Evolutionary conservation across 148 eudicot genomes (phyloP).

Genomic region (Amaranthus hypochondriacus): DNA sequence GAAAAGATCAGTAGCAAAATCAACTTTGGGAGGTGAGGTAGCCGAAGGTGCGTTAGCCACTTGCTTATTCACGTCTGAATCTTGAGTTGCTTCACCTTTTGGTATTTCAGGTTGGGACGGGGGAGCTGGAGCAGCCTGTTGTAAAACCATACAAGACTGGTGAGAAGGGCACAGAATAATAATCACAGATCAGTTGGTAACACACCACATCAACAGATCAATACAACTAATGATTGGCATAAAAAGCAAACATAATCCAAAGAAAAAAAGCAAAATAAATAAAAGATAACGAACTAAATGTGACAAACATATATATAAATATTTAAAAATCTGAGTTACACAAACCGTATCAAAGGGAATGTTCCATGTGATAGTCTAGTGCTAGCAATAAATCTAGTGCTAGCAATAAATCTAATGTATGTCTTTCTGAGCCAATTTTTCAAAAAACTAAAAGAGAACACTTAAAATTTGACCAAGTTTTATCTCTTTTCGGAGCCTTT

Average conservation of each 20-base stretch:
- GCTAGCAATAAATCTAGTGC: too few species aligned
- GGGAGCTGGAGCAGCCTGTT: constrained; percentile 47
- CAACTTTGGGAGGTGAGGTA: too few species aligned
- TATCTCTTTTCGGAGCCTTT: too few species aligned
- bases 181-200: background rate
- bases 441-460: too few species aligned
- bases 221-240: background rate
- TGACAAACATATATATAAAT: background rate
- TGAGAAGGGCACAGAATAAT: background rate
- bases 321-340: background rate
- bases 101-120: constrained; percentile 45
- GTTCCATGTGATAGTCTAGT: background rate
- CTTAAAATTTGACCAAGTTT: too few species aligned
- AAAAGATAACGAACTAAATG: background rate
- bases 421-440: too few species aligned
- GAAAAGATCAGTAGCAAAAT: too few species aligned
- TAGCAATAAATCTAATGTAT: too few species aligned
- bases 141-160: constrained; percentile 9
- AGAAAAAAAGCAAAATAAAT: background rate
- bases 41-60: too few species aligned
- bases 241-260: background rate
- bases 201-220: background rate
- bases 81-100: constrained; percentile 45
- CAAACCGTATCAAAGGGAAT: background rate
- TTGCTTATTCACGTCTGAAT: constrained; percentile 22